Percentiles rank a stretch among this genome's conserved stretches.
These are phyloP conservation scores for Warburgia ugandensis DNA, from an alignment of 164 flowering plant genomes.

Conservation along the genomic window DNA sequence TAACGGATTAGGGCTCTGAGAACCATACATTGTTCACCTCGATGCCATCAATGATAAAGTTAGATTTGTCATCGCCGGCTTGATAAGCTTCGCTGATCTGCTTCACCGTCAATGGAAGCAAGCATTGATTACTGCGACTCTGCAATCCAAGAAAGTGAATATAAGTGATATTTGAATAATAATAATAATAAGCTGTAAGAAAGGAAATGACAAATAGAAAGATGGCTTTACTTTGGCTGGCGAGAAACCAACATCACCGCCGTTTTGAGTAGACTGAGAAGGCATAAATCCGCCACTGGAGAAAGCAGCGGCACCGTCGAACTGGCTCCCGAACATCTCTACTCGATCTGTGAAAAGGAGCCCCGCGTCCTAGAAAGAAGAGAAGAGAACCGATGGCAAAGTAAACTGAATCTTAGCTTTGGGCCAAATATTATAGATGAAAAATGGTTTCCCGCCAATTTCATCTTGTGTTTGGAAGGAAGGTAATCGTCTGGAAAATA, in stretches of 20 bases:
- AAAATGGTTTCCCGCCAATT: no score
- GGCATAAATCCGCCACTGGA: constrained; percentile 98
- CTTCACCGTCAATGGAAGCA: constrained; percentile 81
- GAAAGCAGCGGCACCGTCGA: constrained; percentile 80
- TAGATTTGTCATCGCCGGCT: constrained; percentile 48
- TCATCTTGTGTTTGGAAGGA: no score
- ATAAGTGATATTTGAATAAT: no score
- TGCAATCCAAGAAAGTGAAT: constrained; percentile 22
- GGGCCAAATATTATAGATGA: no score
- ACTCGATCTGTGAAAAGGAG: no score
- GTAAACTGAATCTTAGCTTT: no score
- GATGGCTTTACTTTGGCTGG: constrained; percentile 40
- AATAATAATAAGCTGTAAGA: not conserved
- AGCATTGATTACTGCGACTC: constrained; percentile 59
- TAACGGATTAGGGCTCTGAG: not conserved
- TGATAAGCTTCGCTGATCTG: constrained; percentile 50
- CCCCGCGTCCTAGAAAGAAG: no score
- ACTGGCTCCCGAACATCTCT: constrained; percentile 46
- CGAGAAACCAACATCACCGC: constrained; percentile 43
- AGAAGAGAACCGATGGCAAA: no score
- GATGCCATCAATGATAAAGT: constrained; percentile 62
- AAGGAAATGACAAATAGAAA: not conserved
- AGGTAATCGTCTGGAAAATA: no score
- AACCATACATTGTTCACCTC: constrained; percentile 55
- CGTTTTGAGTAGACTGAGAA: constrained; percentile 62